Evolutionary conservation across 2,329 filamentous ascomycete genomes (phyloP).

Genomic region (Colletotrichum euphorbiae): DNA sequence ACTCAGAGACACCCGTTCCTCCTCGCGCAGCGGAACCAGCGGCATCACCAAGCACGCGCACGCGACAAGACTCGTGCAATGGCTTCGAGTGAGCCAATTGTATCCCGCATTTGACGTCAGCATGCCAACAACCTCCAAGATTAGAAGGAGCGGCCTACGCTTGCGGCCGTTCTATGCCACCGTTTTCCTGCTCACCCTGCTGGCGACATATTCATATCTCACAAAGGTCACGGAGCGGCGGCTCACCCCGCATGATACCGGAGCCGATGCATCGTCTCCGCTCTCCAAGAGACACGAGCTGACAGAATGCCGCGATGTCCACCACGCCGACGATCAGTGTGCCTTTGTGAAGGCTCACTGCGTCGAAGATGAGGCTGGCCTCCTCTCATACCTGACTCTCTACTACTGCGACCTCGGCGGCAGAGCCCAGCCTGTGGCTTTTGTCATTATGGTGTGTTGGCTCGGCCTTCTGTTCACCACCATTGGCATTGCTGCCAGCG

Average conservation of each 20-base stretch:
- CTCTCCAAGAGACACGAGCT: slow-evolving; percentile 45
- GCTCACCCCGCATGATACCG: slow-evolving; percentile 24
- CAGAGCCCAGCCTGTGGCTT: slow-evolving; percentile 79
- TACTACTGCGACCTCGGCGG: slow-evolving; percentile 86
- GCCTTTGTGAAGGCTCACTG: slow-evolving; percentile 87
- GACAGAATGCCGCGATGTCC: slow-evolving; percentile 81
- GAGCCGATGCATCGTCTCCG: slow-evolving; percentile 41
- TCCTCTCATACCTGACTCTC: slow-evolving; percentile 87
- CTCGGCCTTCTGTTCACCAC: slow-evolving; percentile 92
- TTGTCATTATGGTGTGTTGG: slow-evolving; percentile 83
- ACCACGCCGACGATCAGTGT: slow-evolving; percentile 83
- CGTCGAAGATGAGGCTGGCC: slow-evolving; percentile 87
- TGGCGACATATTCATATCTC: slow-evolving; percentile 60
- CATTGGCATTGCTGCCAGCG: slow-evolving; percentile 96
- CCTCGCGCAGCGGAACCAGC: slow-evolving; percentile 27
- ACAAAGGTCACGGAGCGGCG: slow-evolving; percentile 32
- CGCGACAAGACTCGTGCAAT: slow-evolving; percentile 32
- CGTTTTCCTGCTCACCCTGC: slow-evolving; percentile 58
- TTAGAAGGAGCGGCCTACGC: slow-evolving; percentile 53
- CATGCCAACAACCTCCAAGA: slow-evolving; percentile 44
- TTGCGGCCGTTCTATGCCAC: slow-evolving; percentile 63
- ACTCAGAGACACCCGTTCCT: slow-evolving; percentile 27
- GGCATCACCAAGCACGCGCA: slow-evolving; percentile 30
- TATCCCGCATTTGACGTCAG: slow-evolving; percentile 37
- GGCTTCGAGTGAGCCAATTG: slow-evolving; percentile 39